phyloP scores from a whole-genome alignment of 2,329 filamentous ascomycete genomes.

The Verticillium isaacii region DNA sequence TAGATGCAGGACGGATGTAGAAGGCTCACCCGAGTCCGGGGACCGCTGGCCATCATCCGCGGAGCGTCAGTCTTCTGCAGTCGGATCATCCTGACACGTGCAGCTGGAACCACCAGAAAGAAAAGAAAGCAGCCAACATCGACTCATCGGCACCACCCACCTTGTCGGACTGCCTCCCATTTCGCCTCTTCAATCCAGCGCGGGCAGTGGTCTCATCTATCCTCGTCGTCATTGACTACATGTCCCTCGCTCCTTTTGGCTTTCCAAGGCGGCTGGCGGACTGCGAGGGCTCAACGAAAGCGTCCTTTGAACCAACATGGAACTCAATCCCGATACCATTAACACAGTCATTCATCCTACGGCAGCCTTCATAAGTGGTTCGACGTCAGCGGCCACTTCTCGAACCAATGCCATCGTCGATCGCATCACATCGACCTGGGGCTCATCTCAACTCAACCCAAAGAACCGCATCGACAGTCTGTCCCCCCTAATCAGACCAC shows the following conservation, averaged over 20 bases:
- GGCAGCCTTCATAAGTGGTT: slow-evolving; percentile 36
- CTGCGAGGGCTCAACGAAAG: background rate
- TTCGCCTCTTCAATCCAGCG: background rate
- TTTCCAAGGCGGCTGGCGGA: background rate
- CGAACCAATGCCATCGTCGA: background rate
- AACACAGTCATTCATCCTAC: slow-evolving; percentile 55
- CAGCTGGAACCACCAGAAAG: background rate
- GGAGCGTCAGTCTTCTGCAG: background rate
- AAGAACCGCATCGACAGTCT: slow-evolving; percentile 58
- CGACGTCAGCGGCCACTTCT: background rate
- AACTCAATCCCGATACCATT: slow-evolving; percentile 46
- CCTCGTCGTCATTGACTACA: background rate
- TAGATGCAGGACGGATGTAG: background rate
- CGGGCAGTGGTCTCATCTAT: background rate
- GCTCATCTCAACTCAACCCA: slow-evolving; percentile 48
- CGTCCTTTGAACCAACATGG: slow-evolving; percentile 35
- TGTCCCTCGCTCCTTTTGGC: background rate
- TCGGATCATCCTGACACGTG: background rate
- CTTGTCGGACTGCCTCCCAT: background rate
- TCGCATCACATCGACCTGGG: slow-evolving; percentile 28
- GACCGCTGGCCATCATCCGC: background rate
- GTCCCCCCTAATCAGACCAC: slow-evolving; percentile 31
- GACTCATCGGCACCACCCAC: background rate
- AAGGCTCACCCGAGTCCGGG: background rate
- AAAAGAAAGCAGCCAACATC: background rate